These are phyloP conservation scores for Penicillium sclerotigenum DNA, from an alignment of 2,329 filamentous ascomycete species.

Conservation along the genomic window DNA sequence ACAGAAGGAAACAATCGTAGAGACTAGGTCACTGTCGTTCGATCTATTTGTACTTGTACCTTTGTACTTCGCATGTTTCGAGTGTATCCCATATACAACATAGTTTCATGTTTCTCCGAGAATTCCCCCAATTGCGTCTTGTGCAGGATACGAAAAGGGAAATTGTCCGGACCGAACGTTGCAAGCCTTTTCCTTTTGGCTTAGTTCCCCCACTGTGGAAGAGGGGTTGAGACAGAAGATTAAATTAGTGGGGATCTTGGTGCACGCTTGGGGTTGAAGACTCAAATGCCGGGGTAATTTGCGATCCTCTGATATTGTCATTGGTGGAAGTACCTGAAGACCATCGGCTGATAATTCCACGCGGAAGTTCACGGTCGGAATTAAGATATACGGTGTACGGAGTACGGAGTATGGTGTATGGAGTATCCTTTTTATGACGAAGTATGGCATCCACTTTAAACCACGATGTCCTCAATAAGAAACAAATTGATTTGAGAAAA, in stretches of 20 bases:
- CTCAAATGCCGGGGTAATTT: neutral
- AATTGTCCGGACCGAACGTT: neutral
- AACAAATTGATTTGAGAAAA: neutral
- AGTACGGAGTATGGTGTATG: no score
- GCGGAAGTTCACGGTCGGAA: neutral
- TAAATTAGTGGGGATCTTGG: neutral
- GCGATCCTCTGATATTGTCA: neutral
- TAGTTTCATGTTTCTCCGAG: neutral
- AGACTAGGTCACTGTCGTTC: neutral
- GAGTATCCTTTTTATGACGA: neutral
- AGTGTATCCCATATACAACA: no score
- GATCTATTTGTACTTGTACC: no score
- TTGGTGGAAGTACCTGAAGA: constrained; percentile 9
- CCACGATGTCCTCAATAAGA: neutral
- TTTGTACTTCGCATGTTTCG: neutral
- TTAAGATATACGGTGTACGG: neutral
- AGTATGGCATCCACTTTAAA: neutral
- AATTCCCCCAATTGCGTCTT: neutral
- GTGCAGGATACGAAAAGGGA: no score
- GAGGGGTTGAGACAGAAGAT: neutral
- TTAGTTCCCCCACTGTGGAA: constrained; percentile 9
- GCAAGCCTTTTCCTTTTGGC: neutral
- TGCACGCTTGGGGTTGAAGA: neutral
- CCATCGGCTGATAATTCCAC: no score
- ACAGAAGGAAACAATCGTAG: neutral